Base-by-base conservation (phyloP, 2,329 filamentous ascomycete genomes). In the Phialophora tarda region DNA sequence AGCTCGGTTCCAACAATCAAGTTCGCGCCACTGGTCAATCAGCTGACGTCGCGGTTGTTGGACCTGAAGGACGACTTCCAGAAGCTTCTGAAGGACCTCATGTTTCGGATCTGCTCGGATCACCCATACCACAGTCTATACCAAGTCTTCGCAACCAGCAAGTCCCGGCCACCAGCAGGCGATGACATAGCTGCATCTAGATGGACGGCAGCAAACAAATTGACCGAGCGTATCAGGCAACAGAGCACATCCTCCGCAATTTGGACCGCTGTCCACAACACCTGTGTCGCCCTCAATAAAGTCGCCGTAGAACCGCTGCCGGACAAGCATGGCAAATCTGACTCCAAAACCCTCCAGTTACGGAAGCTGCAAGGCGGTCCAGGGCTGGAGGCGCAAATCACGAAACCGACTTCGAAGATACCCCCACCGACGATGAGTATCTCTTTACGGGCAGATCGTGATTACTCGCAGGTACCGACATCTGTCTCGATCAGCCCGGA, bases 81-180 rank as follows among this genome's bases (percentile, higher is more conserved):
- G 74, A 83, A 82, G 48, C 83, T 94, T 1, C 82, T 99, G 1
- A 86, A 88, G 59, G 82, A 83, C 1, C 81, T 99, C 21, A 88
- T 98, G 3, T 87, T 88, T 74, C 89, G 88, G 8, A 97, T 99
- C 63, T 98, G 94, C 75, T 83, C 86, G 11, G 93, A 99, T 64
- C 95, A 99, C 78, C 96, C 95, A 0, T 97, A 93, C 77, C 96
- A 99, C 75, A 93, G 93, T 57, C 94, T 98, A 88, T 96, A 99
- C 76, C 93, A 98, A 73, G 92, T 99, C 50, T 97, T 94, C 82
- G 91, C 93, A 2, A 89, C 90, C 24, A 88, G 87, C 53, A 91
- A 89, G 73, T 88, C 86, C 59, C 88, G 89, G 72, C 83, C 77
- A 59, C 79, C 83, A 60, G 89, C 90, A 71, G 60, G 59, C 30